Evolutionary conservation across 2,329 filamentous ascomycete genomes (phyloP).

Genomic region (Paraconiothyrium sp.): DNA sequence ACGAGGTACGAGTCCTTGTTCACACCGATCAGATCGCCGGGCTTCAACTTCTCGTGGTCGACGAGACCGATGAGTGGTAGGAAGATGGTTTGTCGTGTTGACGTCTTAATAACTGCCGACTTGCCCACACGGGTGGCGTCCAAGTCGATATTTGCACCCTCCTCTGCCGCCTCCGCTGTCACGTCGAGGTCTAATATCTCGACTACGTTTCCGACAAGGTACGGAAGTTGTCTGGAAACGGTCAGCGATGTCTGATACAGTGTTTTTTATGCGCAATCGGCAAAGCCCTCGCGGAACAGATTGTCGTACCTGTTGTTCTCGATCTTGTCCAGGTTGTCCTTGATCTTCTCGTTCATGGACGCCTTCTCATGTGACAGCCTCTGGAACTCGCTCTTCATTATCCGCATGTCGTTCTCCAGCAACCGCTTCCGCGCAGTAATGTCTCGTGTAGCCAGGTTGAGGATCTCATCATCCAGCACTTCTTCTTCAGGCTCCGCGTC

Average conservation of each 20-base stretch:
- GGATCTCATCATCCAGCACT: slow-evolving; percentile 90
- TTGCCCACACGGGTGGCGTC: slow-evolving; percentile 97
- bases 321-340: slow-evolving; percentile 98
- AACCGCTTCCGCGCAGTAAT: slow-evolving; percentile 90
- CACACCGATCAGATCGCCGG: slow-evolving; percentile 94
- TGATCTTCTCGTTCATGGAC: slow-evolving; percentile 98
- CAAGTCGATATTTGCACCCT: slow-evolving; percentile 97
- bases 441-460: slow-evolving; percentile 92
- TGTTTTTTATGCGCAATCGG: slow-evolving; percentile 15
- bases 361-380: slow-evolving; percentile 94
- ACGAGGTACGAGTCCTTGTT: slow-evolving; percentile 99
- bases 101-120: slow-evolving; percentile 99
- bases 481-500: slow-evolving; percentile 76
- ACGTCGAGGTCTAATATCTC: slow-evolving; percentile 97
- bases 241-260: not conserved
- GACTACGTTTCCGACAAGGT: slow-evolving; percentile 97
- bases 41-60: slow-evolving; percentile 93
- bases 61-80: slow-evolving; percentile 96
- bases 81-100: slow-evolving; percentile 98
- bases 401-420: slow-evolving; percentile 95
- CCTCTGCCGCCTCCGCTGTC: slow-evolving; percentile 92
- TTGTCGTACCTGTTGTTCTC: slow-evolving; percentile 88
- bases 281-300: not conserved
- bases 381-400: slow-evolving; percentile 98
- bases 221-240: slow-evolving; percentile 83